Conservation (phyloP, 371 early-diverging fungal genomes). For the Syncephalastrum monosporum region DNA sequence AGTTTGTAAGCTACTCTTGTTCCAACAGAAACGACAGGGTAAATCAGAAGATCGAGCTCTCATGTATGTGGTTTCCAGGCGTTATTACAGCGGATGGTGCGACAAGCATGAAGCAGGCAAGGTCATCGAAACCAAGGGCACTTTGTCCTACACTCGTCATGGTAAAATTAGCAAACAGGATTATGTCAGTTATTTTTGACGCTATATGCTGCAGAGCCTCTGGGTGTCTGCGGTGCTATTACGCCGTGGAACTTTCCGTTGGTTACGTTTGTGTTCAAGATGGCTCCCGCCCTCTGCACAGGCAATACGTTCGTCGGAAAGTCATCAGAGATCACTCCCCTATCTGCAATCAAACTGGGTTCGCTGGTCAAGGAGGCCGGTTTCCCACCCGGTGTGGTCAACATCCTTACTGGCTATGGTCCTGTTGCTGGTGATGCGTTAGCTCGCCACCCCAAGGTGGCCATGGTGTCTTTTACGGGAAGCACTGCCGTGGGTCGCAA, state of each 20-base stretch:
- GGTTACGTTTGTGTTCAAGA: constrained; percentile 76
- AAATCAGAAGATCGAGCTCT: constrained; percentile 48
- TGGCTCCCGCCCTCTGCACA: constrained; percentile 87
- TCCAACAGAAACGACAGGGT: no score
- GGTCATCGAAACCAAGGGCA: constrained; percentile 44
- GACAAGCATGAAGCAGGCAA: constrained; percentile 70
- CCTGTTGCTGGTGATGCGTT: constrained; percentile 35
- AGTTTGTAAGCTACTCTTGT: no score
- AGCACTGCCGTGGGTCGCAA: constrained; percentile 53
- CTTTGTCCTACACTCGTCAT: constrained; percentile 64
- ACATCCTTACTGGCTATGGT: constrained; percentile 60
- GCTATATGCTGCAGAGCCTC: constrained; percentile 50
- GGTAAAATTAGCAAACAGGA: constrained; percentile 28
- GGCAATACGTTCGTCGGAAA: constrained; percentile 83
- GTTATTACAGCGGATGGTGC: constrained; percentile 79
- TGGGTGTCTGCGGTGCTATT: constrained; percentile 81
- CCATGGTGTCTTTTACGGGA: constrained; percentile 69
- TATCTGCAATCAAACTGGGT: constrained; percentile 47
- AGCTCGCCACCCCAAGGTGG: constrained; percentile 37
- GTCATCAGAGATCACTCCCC: constrained; percentile 76
- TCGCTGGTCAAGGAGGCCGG: constrained; percentile 49
- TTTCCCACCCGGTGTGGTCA: constrained; percentile 67
- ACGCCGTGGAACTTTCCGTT: constrained; percentile 88
- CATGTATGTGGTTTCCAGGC: constrained; percentile 63
- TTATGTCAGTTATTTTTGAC: constrained; percentile 57